A percentile compares a stretch with the other conserved stretches of the same genome.
Evolutionary conservation across 1,284 basidiomycete species (phyloP).

Genomic region (Leccinum subrobustum): DNA sequence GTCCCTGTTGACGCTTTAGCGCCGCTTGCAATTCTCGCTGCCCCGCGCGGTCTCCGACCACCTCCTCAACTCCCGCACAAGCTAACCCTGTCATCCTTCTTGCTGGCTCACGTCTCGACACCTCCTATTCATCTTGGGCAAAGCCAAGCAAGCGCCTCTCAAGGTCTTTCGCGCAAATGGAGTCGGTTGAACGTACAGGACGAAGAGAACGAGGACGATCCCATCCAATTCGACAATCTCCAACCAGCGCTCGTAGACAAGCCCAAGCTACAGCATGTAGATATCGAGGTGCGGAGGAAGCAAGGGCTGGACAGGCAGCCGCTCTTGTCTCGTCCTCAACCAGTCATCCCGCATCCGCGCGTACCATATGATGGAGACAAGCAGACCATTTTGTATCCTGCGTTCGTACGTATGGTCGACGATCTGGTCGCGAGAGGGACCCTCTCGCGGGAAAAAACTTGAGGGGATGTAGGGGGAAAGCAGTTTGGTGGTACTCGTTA

Average conservation of each 20-base stretch:
- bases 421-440: constrained; percentile 17
- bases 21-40: constrained; percentile 20
- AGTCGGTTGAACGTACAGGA: constrained; percentile 32
- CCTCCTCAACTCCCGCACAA: constrained; percentile 20
- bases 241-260: not conserved
- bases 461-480: constrained; percentile 2
- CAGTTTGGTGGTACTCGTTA: not conserved
- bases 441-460: constrained; percentile 1
- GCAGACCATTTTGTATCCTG: constrained; percentile 25
- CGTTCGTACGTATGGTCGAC: constrained; percentile 28
- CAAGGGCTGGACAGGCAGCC: not conserved
- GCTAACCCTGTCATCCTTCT: not conserved
- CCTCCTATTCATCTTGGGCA: constrained; percentile 9
- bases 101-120: constrained; percentile 16
- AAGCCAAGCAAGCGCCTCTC: constrained; percentile 15
- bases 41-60: constrained; percentile 18
- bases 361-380: constrained; percentile 6
- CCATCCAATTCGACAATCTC: constrained; percentile 23
- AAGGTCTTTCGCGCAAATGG: constrained; percentile 30
- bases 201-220: constrained; percentile 14
- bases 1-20: constrained; percentile 17
- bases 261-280: not conserved
- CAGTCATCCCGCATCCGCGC: constrained; percentile 12
- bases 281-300: constrained; percentile 20
- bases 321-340: constrained; percentile 27